A percentile compares a stretch with the other conserved stretches of the same genome.
Evolutionary conservation across 2,329 filamentous ascomycete species (phyloP).

Genomic region (Epichloe amarillans): DNA sequence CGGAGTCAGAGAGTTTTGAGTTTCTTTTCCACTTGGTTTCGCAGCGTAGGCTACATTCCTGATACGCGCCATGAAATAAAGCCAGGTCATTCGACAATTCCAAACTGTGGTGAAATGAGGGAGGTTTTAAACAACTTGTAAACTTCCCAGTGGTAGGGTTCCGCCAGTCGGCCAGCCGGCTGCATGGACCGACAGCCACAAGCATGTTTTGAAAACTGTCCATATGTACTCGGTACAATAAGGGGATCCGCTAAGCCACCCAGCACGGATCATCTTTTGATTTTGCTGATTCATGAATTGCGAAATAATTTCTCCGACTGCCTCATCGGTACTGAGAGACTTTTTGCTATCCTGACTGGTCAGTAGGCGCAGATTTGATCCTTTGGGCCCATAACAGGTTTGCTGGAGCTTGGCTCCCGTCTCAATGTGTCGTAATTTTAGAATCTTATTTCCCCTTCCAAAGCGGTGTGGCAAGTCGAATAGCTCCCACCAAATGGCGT

Average conservation of each 20-base stretch:
- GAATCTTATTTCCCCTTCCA: neutral
- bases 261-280: conserved; percentile 2
- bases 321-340: conserved; percentile 5
- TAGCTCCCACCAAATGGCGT: neutral
- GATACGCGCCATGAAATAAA: no score
- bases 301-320: conserved; percentile 9
- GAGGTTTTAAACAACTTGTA: no score
- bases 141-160: no score
- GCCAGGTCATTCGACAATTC: no score
- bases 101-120: no score
- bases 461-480: conserved; percentile 1
- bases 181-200: neutral
- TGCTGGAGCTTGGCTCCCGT: neutral
- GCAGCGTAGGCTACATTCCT: neutral
- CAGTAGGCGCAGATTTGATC: conserved; percentile 1
- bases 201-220: neutral
- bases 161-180: conserved; percentile 1
- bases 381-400: neutral
- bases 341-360: conserved; percentile 4
- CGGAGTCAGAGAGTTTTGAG: neutral
- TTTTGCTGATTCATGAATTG: conserved; percentile 7
- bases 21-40: neutral
- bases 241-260: conserved; percentile 4
- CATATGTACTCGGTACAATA: neutral
- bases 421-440: neutral